Percentiles rank a stretch among this genome's conserved stretches.
Conservation (phyloP, 2,329 filamentous ascomycete species). For the Xenosphaeropsis pyriputrescens region DNA sequence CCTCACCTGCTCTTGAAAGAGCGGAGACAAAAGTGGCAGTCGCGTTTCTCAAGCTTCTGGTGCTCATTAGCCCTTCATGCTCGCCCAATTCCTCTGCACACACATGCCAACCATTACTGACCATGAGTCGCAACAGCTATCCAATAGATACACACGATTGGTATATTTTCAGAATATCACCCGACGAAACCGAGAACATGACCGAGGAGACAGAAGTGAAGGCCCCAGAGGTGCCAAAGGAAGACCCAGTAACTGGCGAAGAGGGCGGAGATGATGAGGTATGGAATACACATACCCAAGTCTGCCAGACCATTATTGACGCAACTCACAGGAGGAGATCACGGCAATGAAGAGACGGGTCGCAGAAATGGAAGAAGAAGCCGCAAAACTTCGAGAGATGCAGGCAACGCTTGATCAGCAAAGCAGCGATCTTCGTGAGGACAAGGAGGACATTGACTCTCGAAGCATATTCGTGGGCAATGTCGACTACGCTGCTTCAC, state of each 20-base stretch:
- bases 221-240: not conserved
- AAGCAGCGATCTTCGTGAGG: constrained; percentile 69
- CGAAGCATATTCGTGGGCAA: constrained; percentile 98
- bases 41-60: too few relatives aligned
- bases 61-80: too few relatives aligned
- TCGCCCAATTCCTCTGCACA: too few relatives aligned
- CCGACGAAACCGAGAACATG: too few relatives aligned
- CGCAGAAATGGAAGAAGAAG: constrained; percentile 83
- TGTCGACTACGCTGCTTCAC: constrained; percentile 92
- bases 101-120: too few relatives aligned
- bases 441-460: constrained; percentile 89
- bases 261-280: constrained; percentile 2
- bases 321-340: constrained; percentile 52
- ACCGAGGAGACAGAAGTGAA: too few relatives aligned
- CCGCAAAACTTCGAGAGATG: constrained; percentile 76
- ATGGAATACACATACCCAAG: not conserved
- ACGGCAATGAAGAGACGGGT: constrained; percentile 76
- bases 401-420: constrained; percentile 76
- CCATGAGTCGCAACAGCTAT: too few relatives aligned
- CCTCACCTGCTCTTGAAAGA: too few relatives aligned
- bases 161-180: too few relatives aligned
- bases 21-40: too few relatives aligned
- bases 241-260: not conserved
- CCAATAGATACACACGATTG: too few relatives aligned
- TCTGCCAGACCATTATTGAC: not conserved